Evolutionary conservation across 805 yeast genomes (phyloP).

Genomic region (Ogataea salicorniae): DNA sequence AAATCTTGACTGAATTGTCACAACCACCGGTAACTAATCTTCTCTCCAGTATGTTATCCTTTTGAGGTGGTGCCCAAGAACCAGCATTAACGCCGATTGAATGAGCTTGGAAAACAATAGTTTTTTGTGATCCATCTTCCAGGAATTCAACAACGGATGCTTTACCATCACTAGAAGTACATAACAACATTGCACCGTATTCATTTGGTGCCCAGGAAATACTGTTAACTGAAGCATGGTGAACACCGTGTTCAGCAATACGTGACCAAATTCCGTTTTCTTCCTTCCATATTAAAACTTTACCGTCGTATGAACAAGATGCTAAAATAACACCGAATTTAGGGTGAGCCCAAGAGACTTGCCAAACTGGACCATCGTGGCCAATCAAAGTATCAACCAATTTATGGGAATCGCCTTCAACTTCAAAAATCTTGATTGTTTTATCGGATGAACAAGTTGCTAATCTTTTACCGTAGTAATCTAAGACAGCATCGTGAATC

Average conservation of each 20-base stretch:
- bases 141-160: constrained; percentile 87
- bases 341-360: constrained; percentile 98
- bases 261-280: constrained; percentile 84
- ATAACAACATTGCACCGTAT: constrained; percentile 84
- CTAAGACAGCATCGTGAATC: constrained; percentile 95
- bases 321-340: constrained; percentile 94
- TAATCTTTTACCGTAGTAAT: constrained; percentile 90
- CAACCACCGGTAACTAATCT: constrained; percentile 93
- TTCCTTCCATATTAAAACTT: constrained; percentile 91
- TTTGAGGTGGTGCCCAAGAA: constrained; percentile 79
- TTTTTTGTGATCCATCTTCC: constrained; percentile 77
- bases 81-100: constrained; percentile 92
- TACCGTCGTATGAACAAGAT: constrained; percentile 92
- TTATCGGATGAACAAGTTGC: constrained; percentile 97
- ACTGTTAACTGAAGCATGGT: constrained; percentile 91
- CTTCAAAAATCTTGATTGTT: constrained; percentile 89
- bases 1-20: constrained; percentile 87
- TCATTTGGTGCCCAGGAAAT: constrained; percentile 98
- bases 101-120: constrained; percentile 70
- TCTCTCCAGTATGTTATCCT: constrained; percentile 42
- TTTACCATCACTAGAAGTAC: constrained; percentile 90
- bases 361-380: constrained; percentile 99
- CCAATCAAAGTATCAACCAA: constrained; percentile 81
- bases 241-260: constrained; percentile 81
- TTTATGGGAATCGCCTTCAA: constrained; percentile 79